Evolutionary conservation across 768 basidiomycete species (phyloP).

Genomic region (Pleurotus ostreatus): DNA sequence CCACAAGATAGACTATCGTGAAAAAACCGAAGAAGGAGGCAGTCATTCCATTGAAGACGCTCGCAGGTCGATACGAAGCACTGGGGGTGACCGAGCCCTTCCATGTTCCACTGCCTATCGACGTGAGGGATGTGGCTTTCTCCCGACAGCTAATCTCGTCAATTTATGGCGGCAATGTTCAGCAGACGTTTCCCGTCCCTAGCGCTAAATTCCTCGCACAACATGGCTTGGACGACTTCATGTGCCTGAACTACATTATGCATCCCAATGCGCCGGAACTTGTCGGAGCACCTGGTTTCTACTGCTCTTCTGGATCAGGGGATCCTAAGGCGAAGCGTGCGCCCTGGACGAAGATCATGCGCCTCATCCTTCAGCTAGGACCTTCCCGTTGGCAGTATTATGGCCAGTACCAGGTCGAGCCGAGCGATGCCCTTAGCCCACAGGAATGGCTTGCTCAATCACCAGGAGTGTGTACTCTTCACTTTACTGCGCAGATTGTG

Average conservation of each 20-base stretch:
- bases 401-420: conserved; percentile 21
- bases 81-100: conserved; percentile 19
- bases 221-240: conserved; percentile 29
- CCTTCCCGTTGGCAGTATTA: conserved; percentile 22
- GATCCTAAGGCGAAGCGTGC: background rate
- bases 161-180: conserved; percentile 30
- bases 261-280: conserved; percentile 32
- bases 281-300: conserved; percentile 31
- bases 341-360: background rate
- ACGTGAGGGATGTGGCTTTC: conserved; percentile 22
- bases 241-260: conserved; percentile 26
- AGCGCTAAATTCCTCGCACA: conserved; percentile 11
- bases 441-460: conserved; percentile 22
- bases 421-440: conserved; percentile 15
- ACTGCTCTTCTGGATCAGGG: conserved; percentile 13
- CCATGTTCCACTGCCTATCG: conserved; percentile 20
- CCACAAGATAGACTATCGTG: conserved; percentile 12
- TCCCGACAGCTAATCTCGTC: conserved; percentile 24
- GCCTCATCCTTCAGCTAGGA: conserved; percentile 14
- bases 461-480: background rate
- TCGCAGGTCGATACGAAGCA: conserved; percentile 11
- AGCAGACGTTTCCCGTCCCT: conserved; percentile 23
- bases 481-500: background rate
- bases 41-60: conserved; percentile 5
- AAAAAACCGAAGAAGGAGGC: conserved; percentile 14